Conservation (phyloP, 352 stramenopile species). For the Phytophthora tubulina region DNA sequence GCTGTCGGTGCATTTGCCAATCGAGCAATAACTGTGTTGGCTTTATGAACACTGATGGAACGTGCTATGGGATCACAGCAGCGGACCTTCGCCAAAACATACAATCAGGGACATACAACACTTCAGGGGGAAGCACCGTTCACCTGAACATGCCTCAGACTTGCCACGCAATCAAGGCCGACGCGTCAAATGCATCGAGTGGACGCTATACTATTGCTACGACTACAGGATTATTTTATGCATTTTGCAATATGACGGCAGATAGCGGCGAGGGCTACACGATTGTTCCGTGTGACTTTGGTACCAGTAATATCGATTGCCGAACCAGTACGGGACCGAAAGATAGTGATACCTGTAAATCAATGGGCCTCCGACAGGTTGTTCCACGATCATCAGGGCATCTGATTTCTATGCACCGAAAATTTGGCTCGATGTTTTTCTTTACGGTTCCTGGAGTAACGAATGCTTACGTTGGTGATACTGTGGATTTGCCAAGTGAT, state of each 20-base stretch:
- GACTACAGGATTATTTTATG: slow-evolving; percentile 43
- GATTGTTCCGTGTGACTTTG: slow-evolving; percentile 55
- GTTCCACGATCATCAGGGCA: slow-evolving; percentile 61
- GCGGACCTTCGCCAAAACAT: slow-evolving; percentile 52
- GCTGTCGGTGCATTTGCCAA: slow-evolving; percentile 59
- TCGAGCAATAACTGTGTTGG: slow-evolving; percentile 46
- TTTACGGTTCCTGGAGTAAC: slow-evolving; percentile 60
- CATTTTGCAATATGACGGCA: slow-evolving; percentile 66
- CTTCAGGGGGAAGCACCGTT: slow-evolving; percentile 35
- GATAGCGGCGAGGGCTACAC: slow-evolving; percentile 67
- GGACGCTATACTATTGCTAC: slow-evolving; percentile 62
- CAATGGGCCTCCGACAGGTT: slow-evolving; percentile 57
- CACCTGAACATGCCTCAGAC: slow-evolving; percentile 68
- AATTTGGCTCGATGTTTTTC: slow-evolving; percentile 63
- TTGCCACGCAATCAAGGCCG: slow-evolving; percentile 63
- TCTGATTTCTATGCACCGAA: slow-evolving; percentile 54
- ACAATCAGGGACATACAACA: slow-evolving; percentile 36
- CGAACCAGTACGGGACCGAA: slow-evolving; percentile 41
- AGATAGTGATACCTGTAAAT: slow-evolving; percentile 62
- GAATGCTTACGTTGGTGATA: slow-evolving; percentile 49
- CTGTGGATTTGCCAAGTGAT: slow-evolving; percentile 53
- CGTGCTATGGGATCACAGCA: slow-evolving; percentile 53
- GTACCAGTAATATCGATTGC: slow-evolving; percentile 46
- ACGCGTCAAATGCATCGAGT: slow-evolving; percentile 39
- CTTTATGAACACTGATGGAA: slow-evolving; percentile 50